These are phyloP conservation scores for Tanacetum coccineum DNA, from an alignment of 129 eudicot genomes.

Conservation along the genomic window DNA sequence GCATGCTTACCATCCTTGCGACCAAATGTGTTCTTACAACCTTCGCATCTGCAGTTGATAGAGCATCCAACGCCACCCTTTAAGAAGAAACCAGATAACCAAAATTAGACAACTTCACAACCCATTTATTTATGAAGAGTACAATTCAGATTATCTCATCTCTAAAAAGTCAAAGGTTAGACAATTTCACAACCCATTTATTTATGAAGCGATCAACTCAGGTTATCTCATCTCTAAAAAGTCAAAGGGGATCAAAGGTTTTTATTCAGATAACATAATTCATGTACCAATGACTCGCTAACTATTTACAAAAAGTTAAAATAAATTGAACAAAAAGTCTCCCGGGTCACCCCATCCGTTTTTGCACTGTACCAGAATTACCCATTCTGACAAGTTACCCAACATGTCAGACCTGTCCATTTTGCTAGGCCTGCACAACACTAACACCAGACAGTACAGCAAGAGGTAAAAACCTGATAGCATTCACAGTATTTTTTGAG, in stretches of 20 bases:
- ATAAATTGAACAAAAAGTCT: neutral
- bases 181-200: neutral
- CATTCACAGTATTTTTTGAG: constrained; percentile 99
- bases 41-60: constrained; percentile 96
- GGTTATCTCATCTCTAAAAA: neutral
- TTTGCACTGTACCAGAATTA: neutral
- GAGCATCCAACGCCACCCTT: constrained; percentile 99
- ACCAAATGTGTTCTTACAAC: constrained; percentile 96
- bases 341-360: neutral
- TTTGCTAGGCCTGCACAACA: constrained; percentile 7
- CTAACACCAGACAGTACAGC: constrained; percentile 14
- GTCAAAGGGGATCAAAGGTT: neutral
- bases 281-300: neutral
- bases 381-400: neutral
- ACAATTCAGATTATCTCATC: neutral
- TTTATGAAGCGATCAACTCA: neutral
- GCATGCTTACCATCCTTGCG: constrained; percentile 75
- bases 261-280: neutral
- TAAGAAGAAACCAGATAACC: constrained; percentile 19
- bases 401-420: neutral
- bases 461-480: constrained; percentile 68
- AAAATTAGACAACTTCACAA: constrained; percentile 21
- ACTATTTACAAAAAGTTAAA: neutral
- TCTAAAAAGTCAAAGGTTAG: constrained; percentile 24
- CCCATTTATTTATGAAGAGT: neutral